Base-by-base conservation (phyloP, 176 grass and related monocot genomes). In the Juncus inflexus region DNA sequence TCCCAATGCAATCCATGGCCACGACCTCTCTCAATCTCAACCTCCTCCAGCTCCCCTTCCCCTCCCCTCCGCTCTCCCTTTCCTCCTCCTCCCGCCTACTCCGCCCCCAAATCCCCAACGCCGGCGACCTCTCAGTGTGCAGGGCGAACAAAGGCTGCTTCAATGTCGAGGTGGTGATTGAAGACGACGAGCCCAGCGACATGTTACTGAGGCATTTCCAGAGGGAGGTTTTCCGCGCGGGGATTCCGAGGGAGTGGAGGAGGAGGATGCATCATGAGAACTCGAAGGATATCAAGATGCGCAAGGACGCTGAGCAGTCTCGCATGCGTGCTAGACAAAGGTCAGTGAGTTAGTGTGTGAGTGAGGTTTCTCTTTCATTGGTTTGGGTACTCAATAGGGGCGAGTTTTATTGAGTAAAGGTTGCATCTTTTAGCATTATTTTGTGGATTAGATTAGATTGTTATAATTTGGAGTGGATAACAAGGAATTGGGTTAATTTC, bases 101-200 rank as follows among this genome's bases (percentile, higher is more conserved):
- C 0, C 50, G 8, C 43, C 19, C 12, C 40, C 42, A 19, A 56
- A 64, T 78, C 75, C 70, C 79, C 52, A 76, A 72, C 40, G 40
- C 10, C 40, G 7, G 4, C 14, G 77, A 35, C 28, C 40, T 16
- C 49, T 53, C 56, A 38, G 66, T 69, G 28, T 69, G 66, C 16
- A 69, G 56, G 11, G 36, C 50, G 35, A 69, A 69, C 12, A 60
- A 76, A 5, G 66, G 63, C 53, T 85, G 83, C 7, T 99, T 80
- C 74, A 91, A 99, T 72, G 94, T 92, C 66, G 88, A 92, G 83
- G 77, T 99, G 67, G 36, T 89, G 35, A 83, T 99, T 54, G 94
- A 99, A 43, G 79, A 81, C 74, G 79, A 81, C 77, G 94, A 90
- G 52, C 73, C 87, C 10, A 75, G 83, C 51, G 87, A 97, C 37